Percentiles rank a stretch among this genome's conserved stretches.
These are phyloP conservation scores for Discostella pseudostelligera DNA, from an alignment of 108 stramenopile species.

Conservation along the genomic window DNA sequence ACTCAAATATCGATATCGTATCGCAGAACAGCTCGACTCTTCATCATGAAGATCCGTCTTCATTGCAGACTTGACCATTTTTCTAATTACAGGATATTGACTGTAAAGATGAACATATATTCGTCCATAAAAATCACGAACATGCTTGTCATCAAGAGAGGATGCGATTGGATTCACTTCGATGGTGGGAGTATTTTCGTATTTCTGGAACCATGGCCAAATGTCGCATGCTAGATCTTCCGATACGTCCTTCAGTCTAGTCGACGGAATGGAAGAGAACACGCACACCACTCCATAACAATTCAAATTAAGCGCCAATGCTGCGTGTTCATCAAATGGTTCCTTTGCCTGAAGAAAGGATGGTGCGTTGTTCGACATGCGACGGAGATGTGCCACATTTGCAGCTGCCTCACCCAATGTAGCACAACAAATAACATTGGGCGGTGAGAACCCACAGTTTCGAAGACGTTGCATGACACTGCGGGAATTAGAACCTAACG, in stretches of 20 bases:
- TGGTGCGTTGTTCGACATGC: background rate
- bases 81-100: slow-evolving; percentile 60
- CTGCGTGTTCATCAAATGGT: slow-evolving; percentile 81
- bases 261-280: slow-evolving; percentile 37
- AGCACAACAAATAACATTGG: slow-evolving; percentile 15
- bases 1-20: slow-evolving; percentile 26
- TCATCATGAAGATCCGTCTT: slow-evolving; percentile 47
- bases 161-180: slow-evolving; percentile 24
- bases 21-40: slow-evolving; percentile 18
- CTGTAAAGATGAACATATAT: slow-evolving; percentile 54
- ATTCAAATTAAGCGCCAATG: slow-evolving; percentile 55
- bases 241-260: background rate
- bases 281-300: slow-evolving; percentile 56
- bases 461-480: slow-evolving; percentile 1
- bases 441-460: slow-evolving; percentile 30
- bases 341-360: slow-evolving; percentile 42
- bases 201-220: slow-evolving; percentile 19
- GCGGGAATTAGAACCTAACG: background rate
- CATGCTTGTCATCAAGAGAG: slow-evolving; percentile 21
- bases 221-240: background rate
- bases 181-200: background rate
- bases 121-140: slow-evolving; percentile 50
- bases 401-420: slow-evolving; percentile 34
- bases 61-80: slow-evolving; percentile 67
- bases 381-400: slow-evolving; percentile 10